Conservation (phyloP, 2,329 filamentous ascomycete species). For the Byssothecium circinans region DNA sequence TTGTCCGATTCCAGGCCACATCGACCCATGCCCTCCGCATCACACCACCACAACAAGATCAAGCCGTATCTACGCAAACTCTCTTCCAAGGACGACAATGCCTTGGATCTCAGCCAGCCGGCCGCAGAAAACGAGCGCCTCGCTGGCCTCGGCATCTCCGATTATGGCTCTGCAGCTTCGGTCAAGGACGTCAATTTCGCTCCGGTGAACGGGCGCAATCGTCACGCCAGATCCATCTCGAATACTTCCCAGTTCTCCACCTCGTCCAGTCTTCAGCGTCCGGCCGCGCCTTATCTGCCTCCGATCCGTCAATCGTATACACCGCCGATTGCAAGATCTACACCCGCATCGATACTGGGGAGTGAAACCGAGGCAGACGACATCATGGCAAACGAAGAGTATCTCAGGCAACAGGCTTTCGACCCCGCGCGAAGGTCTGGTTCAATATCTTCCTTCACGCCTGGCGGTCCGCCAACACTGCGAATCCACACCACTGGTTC, state of each 20-base stretch:
- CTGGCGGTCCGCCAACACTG: slow-evolving; percentile 35
- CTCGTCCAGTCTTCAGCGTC: slow-evolving; percentile 51
- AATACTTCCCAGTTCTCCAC: slow-evolving; percentile 58
- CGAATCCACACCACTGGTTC: slow-evolving; percentile 43
- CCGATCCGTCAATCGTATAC: slow-evolving; percentile 60
- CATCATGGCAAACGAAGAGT: slow-evolving; percentile 52
- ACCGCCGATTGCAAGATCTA: slow-evolving; percentile 54
- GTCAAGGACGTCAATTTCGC: slow-evolving; percentile 50
- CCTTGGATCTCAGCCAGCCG: slow-evolving; percentile 59
- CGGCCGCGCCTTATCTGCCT: slow-evolving; percentile 56
- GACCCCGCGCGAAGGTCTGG: slow-evolving; percentile 47
- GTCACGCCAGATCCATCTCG: slow-evolving; percentile 57
- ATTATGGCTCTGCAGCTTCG: slow-evolving; percentile 46
- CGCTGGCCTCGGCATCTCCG: slow-evolving; percentile 58
- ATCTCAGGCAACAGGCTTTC: slow-evolving; percentile 42
- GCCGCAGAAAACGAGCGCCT: slow-evolving; percentile 57
- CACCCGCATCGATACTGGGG: slow-evolving; percentile 52
- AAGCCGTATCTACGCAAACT: slow-evolving; percentile 60
- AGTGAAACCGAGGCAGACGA: slow-evolving; percentile 49
- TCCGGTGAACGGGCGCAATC: slow-evolving; percentile 43
- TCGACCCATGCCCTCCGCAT: slow-evolving; percentile 26
- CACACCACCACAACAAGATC: slow-evolving; percentile 47
- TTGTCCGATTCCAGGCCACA: slow-evolving; percentile 13
- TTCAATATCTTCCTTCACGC: slow-evolving; percentile 47
- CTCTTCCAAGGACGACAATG: slow-evolving; percentile 52